Evolutionary conservation across 768 basidiomycete species (phyloP).

Genomic region (Serendipita indica): DNA sequence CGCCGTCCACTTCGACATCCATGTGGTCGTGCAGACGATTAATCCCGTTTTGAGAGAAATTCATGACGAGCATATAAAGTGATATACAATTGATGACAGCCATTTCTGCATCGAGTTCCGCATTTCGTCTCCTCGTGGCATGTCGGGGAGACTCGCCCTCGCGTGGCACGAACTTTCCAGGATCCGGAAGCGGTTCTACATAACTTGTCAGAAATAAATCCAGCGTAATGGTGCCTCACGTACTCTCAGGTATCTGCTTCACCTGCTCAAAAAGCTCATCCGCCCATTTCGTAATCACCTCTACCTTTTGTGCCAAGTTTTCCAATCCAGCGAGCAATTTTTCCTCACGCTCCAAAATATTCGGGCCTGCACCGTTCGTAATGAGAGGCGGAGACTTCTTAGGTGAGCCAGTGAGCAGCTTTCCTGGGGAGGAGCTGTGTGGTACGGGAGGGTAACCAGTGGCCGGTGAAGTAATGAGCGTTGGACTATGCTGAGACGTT

Average conservation of each 20-base stretch:
- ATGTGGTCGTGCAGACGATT: conserved; percentile 64
- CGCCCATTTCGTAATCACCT: conserved; percentile 83
- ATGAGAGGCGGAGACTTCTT: too few species aligned
- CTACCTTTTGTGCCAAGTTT: conserved; percentile 90
- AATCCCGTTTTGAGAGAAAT: conserved; percentile 87
- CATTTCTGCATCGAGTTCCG: conserved; percentile 66
- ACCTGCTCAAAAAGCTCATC: conserved; percentile 89
- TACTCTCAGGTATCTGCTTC: conserved; percentile 71
- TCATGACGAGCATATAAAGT: conserved; percentile 81
- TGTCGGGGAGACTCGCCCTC: conserved; percentile 60
- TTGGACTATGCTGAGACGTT: conserved; percentile 36
- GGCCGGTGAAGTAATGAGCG: conserved; percentile 26
- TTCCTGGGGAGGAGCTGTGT: neutral
- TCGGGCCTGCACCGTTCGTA: conserved; percentile 14
- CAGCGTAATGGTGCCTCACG: conserved; percentile 20
- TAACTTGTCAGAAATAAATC: conserved; percentile 13
- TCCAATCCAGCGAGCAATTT: conserved; percentile 67
- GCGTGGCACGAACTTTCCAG: conserved; percentile 52
- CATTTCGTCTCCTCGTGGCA: conserved; percentile 51
- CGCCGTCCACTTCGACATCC: conserved; percentile 63
- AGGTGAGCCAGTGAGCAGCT: conserved; percentile 9
- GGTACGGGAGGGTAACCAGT: conserved; percentile 19
- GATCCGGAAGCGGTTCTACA: conserved; percentile 68
- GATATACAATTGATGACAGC: conserved; percentile 77
- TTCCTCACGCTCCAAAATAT: conserved; percentile 42